phyloP scores from a whole-genome alignment of 2,329 filamentous ascomycete species.

The Alternaria burnsii region DNA sequence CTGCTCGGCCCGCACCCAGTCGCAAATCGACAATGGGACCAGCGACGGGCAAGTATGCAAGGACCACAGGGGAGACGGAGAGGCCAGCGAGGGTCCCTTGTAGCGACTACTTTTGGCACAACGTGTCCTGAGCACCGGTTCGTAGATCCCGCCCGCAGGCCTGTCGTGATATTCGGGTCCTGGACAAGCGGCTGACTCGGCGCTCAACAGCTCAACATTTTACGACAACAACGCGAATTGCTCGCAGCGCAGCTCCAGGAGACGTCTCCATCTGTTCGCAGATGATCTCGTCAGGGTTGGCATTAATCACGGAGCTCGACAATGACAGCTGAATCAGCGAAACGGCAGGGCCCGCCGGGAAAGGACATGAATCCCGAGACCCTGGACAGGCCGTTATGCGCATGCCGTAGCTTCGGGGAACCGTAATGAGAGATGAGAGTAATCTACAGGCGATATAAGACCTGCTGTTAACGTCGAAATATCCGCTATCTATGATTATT shows the following conservation, averaged over 20 bases:
- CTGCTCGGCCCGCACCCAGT: constrained; percentile 49
- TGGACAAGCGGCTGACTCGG: constrained; percentile 22
- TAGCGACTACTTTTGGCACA: constrained; percentile 45
- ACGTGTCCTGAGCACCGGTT: constrained; percentile 49
- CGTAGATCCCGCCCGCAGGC: constrained; percentile 49
- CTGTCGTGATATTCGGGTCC: constrained; percentile 23
- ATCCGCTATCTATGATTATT: constrained; percentile 41
- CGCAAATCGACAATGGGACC: constrained; percentile 45
- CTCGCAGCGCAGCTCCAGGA: not conserved
- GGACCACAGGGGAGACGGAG: constrained; percentile 23
- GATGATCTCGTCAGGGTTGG: not conserved
- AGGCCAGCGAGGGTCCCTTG: constrained; percentile 32
- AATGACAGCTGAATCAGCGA: constrained; percentile 20
- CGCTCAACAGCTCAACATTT: not conserved
- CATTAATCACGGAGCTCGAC: constrained; percentile 2
- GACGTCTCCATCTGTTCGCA: constrained; percentile 2
- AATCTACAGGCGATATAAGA: constrained; percentile 43
- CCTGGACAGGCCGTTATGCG: constrained; percentile 34
- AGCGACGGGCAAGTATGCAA: constrained; percentile 28
- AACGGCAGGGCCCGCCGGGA: constrained; percentile 31
- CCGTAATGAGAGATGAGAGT: constrained; percentile 44
- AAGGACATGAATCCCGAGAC: constrained; percentile 25
- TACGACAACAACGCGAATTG: constrained; percentile 5
- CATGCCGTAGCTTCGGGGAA: constrained; percentile 36
- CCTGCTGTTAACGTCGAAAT: constrained; percentile 48